Evolutionary conservation across 2,329 filamentous ascomycete species (phyloP).

Genomic region (Podosphaera leucotricha): DNA sequence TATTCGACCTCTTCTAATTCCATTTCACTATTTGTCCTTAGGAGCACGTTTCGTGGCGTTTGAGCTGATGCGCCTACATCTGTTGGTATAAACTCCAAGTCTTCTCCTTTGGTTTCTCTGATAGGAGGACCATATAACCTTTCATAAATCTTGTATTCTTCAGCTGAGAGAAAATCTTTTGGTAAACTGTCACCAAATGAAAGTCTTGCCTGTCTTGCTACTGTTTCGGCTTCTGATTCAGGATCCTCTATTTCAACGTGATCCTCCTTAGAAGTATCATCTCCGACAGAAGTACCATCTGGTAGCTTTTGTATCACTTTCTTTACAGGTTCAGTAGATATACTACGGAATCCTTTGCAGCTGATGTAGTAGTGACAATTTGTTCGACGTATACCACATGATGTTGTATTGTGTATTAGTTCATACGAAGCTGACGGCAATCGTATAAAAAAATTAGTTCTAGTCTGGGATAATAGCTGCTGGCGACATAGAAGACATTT

Average conservation of each 20-base stretch:
- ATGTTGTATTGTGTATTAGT: neutral
- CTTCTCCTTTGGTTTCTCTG: conserved; percentile 33
- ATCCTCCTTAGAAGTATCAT: neutral
- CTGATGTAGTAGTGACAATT: neutral
- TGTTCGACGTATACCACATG: neutral
- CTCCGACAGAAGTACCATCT: neutral
- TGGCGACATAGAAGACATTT: neutral
- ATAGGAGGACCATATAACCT: conserved; percentile 59
- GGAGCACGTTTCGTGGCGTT: conserved; percentile 21
- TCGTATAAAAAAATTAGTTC: neutral
- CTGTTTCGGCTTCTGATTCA: conserved; percentile 26
- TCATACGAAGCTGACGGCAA: neutral
- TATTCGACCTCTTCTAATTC: conserved; percentile 34
- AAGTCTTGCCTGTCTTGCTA: conserved; percentile 49
- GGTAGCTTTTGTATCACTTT: neutral
- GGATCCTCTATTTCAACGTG: neutral
- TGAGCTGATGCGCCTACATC: conserved; percentile 25
- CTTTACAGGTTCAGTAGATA: neutral
- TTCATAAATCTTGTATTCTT: conserved; percentile 55
- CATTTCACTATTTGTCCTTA: conserved; percentile 32
- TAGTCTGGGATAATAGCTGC: neutral
- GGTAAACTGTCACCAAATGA: conserved; percentile 59
- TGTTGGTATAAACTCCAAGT: conserved; percentile 22
- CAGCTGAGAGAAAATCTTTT: conserved; percentile 38
- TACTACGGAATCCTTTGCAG: neutral